Base-by-base conservation (phyloP, 805 yeast species). In the Debaryomyces tyrocola region DNA sequence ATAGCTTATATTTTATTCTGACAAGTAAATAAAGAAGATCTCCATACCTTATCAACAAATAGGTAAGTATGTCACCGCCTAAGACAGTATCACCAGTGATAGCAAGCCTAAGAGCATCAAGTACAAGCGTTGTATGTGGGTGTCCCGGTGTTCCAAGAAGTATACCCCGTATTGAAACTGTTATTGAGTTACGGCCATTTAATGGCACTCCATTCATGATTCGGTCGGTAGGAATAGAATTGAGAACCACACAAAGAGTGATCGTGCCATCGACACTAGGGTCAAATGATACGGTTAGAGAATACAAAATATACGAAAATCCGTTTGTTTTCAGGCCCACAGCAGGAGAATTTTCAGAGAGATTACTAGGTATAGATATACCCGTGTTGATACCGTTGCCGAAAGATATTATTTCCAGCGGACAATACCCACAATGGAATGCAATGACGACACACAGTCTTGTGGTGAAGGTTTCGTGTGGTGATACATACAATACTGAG, bases 111-210 rank as follows among this genome's bases (percentile, higher is more conserved):
- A 78, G 77, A 44, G 79, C 85, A 3, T 73, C 82, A 33, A 78
- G 77, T 40, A 67, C 71, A 24, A 70, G 80, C n/a, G 65, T 80
- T 0, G 80, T 84, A 1, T 66, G 75, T 41, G 90, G 90, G 2
- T 81, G 86, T 62, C 88, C 89, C 0, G 90, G 90, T 0, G 80
- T 84, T 1, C 80, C 84, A 1, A 74, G 81, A 43, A 82, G 77
- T 37, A 57, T 72, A 24, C 88, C 89, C 2, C 72, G 87, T 24
- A 66, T 83, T 3, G 81, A 82, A 44, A 81, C 86, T 7, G 76
- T 73, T 20, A 57, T 84, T 12, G 80, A 82, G 51, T 59, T 83
- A 14, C 67, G 87, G 44, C 76, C 85, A 0, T 68, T 68, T 10
- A 69, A 71, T 41, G 82, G 80, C 2, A 56, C 55, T 6, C 77